phyloP scores from a whole-genome alignment of 2,329 filamentous ascomycete species.

The Colletotrichum liaoningense region DNA sequence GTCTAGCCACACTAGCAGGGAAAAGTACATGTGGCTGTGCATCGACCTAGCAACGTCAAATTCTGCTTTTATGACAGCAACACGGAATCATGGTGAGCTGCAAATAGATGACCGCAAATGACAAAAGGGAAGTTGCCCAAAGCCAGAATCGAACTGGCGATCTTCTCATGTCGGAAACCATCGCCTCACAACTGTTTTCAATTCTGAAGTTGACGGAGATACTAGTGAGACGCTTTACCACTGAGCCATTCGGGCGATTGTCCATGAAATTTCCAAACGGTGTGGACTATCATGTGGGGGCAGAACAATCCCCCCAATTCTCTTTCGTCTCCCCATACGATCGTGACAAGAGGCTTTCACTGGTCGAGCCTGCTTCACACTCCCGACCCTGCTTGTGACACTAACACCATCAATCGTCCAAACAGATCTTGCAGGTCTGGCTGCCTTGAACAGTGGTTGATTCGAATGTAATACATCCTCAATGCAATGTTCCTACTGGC shows the following conservation, averaged over 20 bases:
- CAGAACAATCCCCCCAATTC: too few relatives aligned
- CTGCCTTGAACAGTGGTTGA: neutral
- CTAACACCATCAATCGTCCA: neutral
- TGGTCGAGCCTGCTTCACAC: neutral
- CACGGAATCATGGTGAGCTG: too few relatives aligned
- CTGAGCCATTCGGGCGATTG: constrained; percentile 1
- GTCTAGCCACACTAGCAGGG: too few relatives aligned
- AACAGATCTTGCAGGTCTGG: neutral
- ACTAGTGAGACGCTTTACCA: constrained; percentile 13
- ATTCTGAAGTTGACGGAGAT: fast-evolving
- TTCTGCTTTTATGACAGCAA: neutral
- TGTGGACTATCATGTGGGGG: neutral
- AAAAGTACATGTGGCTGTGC: neutral
- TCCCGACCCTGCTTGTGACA: neutral
- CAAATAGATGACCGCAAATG: neutral
- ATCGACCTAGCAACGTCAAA: neutral
- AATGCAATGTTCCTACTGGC: neutral
- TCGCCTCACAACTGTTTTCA: too few relatives aligned
- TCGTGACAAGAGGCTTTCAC: neutral
- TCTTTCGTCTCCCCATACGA: too few relatives aligned
- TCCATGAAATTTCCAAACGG: fast-evolving
- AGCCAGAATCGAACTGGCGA: constrained; percentile 6
- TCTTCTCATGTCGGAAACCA: neutral
- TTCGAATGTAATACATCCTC: neutral
- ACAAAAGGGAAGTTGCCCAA: neutral